phyloP scores from a whole-genome alignment of 805 yeast species.

The Vanderwaltozyma polyspora region DNA sequence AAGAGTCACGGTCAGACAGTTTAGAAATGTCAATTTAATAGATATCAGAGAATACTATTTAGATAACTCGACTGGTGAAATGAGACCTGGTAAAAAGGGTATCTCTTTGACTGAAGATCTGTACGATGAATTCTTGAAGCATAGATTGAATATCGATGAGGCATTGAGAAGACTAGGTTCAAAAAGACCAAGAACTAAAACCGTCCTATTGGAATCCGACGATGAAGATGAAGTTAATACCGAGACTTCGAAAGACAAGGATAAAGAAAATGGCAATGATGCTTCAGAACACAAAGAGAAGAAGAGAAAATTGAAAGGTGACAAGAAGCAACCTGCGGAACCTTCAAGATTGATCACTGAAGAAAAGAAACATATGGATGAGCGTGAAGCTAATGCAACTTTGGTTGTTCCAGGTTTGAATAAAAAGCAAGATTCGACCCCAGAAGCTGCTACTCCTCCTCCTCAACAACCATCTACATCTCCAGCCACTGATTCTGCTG shows the following conservation, averaged over 20 bases:
- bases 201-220: constrained; percentile 22
- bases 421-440: constrained; percentile 6
- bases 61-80: constrained; percentile 43
- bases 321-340: constrained; percentile 21
- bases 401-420: constrained; percentile 22
- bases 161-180: constrained; percentile 29
- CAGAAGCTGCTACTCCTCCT: constrained; percentile 1
- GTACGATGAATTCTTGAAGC: constrained; percentile 27
- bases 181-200: constrained; percentile 23
- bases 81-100: constrained; percentile 72
- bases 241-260: constrained; percentile 1
- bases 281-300: constrained; percentile 10
- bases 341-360: constrained; percentile 26
- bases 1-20: constrained; percentile 61
- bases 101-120: constrained; percentile 29
- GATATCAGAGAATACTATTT: constrained; percentile 80
- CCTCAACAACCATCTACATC: background rate
- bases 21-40: constrained; percentile 53
- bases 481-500: background rate
- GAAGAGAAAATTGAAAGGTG: constrained; percentile 11
- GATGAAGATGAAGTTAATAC: constrained; percentile 17
- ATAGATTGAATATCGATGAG: constrained; percentile 28
- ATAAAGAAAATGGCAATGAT: constrained; percentile 1
- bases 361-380: constrained; percentile 22
- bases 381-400: constrained; percentile 24